Evolutionary conservation across 2,329 filamentous ascomycete species (phyloP).

Genomic region (Fusarium hainanense): DNA sequence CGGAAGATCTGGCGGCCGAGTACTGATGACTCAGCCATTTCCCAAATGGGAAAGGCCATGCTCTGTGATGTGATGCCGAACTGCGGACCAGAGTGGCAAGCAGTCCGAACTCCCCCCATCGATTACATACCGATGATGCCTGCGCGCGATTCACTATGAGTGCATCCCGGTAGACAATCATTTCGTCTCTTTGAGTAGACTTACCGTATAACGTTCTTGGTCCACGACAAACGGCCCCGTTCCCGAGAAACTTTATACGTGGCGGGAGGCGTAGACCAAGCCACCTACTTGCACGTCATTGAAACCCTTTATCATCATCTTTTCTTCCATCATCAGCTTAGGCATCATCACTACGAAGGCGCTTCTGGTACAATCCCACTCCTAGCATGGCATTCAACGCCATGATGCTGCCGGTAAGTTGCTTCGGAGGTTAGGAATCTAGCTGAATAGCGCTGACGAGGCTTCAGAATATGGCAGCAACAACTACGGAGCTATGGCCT

Average conservation of each 20-base stretch:
- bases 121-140: slow-evolving; percentile 37
- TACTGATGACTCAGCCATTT: slow-evolving; percentile 42
- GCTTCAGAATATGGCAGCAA: slow-evolving; percentile 55
- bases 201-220: slow-evolving; percentile 9
- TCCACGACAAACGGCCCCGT: slow-evolving; percentile 5
- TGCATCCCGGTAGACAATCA: slow-evolving; percentile 39
- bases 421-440: slow-evolving; percentile 5
- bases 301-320: slow-evolving; percentile 26
- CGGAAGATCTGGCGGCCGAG: slow-evolving; percentile 42
- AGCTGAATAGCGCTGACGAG: slow-evolving; percentile 36
- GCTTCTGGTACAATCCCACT: slow-evolving; percentile 13
- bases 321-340: slow-evolving; percentile 19
- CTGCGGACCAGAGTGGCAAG: slow-evolving; percentile 46
- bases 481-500: slow-evolving; percentile 59
- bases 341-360: slow-evolving; percentile 14
- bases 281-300: slow-evolving; percentile 38
- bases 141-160: slow-evolving; percentile 46
- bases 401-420: slow-evolving; percentile 47
- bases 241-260: slow-evolving; percentile 14
- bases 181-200: slow-evolving; percentile 29
- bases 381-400: slow-evolving; percentile 45
- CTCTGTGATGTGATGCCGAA: slow-evolving; percentile 46
- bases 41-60: slow-evolving; percentile 39
- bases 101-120: slow-evolving; percentile 36
- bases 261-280: slow-evolving; percentile 18